Conservation (phyloP, 1,284 basidiomycete genomes). For the Earliella scabrosa region DNA sequence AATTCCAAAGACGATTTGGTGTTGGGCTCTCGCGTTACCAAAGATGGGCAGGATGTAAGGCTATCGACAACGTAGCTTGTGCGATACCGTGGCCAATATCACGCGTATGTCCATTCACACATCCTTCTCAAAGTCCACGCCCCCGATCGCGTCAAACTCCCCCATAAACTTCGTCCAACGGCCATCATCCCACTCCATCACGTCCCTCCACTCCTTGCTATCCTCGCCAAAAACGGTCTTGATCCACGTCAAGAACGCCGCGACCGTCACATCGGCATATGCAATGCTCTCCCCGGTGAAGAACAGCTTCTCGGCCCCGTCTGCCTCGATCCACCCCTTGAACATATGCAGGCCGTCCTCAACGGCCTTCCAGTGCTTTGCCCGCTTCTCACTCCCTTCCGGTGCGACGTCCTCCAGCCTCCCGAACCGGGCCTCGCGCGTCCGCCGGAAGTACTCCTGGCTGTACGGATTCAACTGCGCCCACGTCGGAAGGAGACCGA, state of each 20-base stretch:
- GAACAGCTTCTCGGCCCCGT: conserved; percentile 24
- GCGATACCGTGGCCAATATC: too few relatives aligned
- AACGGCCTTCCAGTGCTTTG: conserved; percentile 38
- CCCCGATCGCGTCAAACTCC: conserved; percentile 36
- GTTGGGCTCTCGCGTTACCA: too few relatives aligned
- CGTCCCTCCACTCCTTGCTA: conserved; percentile 41
- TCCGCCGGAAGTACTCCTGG: conserved; percentile 40
- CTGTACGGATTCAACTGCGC: conserved; percentile 22
- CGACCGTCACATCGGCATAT: conserved; percentile 42
- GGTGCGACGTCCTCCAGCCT: conserved; percentile 41
- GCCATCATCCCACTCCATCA: conserved; percentile 40
- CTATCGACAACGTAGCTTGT: too few relatives aligned
- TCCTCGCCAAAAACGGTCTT: conserved; percentile 38
- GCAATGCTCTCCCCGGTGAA: conserved; percentile 32
- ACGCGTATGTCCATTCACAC: too few relatives aligned
- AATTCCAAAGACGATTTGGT: too few relatives aligned
- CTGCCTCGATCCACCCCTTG: conserved; percentile 36
- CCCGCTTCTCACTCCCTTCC: conserved; percentile 28
- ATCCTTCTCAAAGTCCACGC: neutral
- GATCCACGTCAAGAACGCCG: conserved; percentile 33
- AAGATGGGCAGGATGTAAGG: too few relatives aligned
- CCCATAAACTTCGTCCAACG: conserved; percentile 41
- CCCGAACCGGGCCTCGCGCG: conserved; percentile 35
- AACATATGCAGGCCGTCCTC: conserved; percentile 35
- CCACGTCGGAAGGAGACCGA: conserved; percentile 31